Base-by-base conservation (phyloP, 2,329 filamentous ascomycete species). In the Ophiostoma sp. region DNA sequence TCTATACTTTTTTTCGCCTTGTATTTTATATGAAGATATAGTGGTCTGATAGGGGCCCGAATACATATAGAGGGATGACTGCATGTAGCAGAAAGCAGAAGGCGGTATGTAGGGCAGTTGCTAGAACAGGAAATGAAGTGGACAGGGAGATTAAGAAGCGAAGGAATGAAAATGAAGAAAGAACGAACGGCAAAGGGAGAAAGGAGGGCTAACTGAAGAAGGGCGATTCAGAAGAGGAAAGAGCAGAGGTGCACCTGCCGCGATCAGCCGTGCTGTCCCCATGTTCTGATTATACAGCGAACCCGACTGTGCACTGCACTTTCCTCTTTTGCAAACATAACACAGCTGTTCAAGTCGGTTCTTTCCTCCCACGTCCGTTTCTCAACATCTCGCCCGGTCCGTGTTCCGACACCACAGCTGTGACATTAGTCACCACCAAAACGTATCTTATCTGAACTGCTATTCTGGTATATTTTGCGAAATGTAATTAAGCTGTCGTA, bases 71-170 rank as follows among this genome's bases (percentile, higher is more conserved):
- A 52, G 14, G 9, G 5, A 45, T 45, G 4, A 45, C 14, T 16
- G 52, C 44, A 64, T 55, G 27, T 27, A 14, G 63, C 67, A 68
- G 62, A 65, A 68, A 65, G 52, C 49, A 63, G 64, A 66, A 68
- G 64, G 55, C 42, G 64, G 42, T 45, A 45, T 14, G 52, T 27
- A 66, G 65, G 60, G 65, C 65, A 60, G 55, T 67, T 69, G 68
- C 68, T 65, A 45, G 41, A 69, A 67, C 52, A 16, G 68, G 68
- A 67, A 69, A 68, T 64, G 55, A 63, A 55, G 44, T n/a, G 40
- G 27, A 52, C 41, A 49, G 64, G 67, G 52, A 68, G 41, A 41
- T 62, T 27, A 27, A 27, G 27, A 27, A 27, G 27, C 1, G 27
- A 27, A 27, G 27, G 27, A 27, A 27, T 27, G 27, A 27, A 58